Percentiles rank a stretch among this genome's conserved stretches.
phyloP scores from a whole-genome alignment of 495 filamentous ascomycete species.

The Aspergillus nidulans region DNA sequence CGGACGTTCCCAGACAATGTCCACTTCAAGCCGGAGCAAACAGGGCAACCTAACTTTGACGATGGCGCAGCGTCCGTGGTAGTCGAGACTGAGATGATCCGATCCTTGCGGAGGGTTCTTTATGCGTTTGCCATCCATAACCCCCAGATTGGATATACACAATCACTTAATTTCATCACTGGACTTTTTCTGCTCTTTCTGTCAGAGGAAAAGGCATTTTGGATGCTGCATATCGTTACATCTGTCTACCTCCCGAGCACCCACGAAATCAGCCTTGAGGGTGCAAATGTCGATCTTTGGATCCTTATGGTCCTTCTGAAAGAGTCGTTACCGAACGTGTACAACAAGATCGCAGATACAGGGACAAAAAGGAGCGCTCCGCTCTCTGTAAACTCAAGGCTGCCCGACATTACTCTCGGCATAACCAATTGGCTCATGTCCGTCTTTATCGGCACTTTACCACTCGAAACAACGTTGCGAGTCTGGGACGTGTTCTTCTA shows the following conservation, averaged over 20 bases:
- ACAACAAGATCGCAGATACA: constrained; percentile 81
- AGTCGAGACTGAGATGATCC: constrained; percentile 71
- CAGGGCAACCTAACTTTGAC: constrained; percentile 19
- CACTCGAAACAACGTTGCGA: constrained; percentile 82
- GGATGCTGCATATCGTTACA: constrained; percentile 91
- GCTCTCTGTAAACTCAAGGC: constrained; percentile 51
- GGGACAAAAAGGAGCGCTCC: constrained; percentile 41
- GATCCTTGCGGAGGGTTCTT: constrained; percentile 76
- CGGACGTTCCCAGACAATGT: constrained; percentile 96
- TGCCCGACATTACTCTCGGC: constrained; percentile 88
- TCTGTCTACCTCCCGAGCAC: constrained; percentile 84
- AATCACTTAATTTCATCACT: constrained; percentile 96
- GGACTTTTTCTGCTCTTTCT: constrained; percentile 92
- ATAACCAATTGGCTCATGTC: constrained; percentile 99
- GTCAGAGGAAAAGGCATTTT: constrained; percentile 86
- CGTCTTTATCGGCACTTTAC: constrained; percentile 86
- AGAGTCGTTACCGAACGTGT: constrained; percentile 80
- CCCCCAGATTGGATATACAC: constrained; percentile 89
- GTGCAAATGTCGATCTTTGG: constrained; percentile 90
- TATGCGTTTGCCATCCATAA: constrained; percentile 87
- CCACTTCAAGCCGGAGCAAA: constrained; percentile 72
- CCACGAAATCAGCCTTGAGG: constrained; percentile 86
- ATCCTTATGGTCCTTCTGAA: constrained; percentile 83
- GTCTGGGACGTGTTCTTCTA: constrained; percentile 97
- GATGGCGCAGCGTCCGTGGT: constrained; percentile 29